phyloP scores from a whole-genome alignment of 768 basidiomycete species.

The Mycena metata region DNA sequence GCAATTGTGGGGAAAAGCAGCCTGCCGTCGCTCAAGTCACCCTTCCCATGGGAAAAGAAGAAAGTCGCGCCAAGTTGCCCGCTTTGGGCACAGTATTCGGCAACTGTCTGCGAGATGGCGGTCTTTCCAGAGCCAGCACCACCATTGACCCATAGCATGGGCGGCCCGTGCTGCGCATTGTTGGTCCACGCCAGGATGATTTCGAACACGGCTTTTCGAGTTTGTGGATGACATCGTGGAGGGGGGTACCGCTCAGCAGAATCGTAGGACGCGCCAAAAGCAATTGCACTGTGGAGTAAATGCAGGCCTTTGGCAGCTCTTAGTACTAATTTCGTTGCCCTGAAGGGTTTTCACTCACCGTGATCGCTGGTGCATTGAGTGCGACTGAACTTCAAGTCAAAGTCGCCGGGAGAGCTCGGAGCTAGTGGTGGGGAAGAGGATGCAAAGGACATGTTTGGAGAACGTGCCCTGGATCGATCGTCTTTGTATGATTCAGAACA shows the following conservation, averaged over 20 bases:
- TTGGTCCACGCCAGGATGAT: constrained; percentile 36
- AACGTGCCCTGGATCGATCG: not conserved
- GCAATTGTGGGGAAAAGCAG: constrained; percentile 36
- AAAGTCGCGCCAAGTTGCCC: constrained; percentile 39
- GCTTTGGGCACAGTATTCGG: constrained; percentile 37
- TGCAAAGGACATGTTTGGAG: not conserved
- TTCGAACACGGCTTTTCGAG: constrained; percentile 35
- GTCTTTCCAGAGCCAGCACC: constrained; percentile 28
- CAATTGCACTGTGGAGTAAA: constrained; percentile 37
- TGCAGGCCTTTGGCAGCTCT: constrained; percentile 20
- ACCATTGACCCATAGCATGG: constrained; percentile 39
- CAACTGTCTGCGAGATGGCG: constrained; percentile 32
- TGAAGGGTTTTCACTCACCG: constrained; percentile 6
- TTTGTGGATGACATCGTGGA: constrained; percentile 39
- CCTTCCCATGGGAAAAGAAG: constrained; percentile 36
- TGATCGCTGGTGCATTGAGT: constrained; percentile 27
- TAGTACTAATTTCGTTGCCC: not conserved
- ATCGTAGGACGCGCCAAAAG: constrained; percentile 37
- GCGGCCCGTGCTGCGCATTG: constrained; percentile 23
- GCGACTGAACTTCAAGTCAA: not conserved
- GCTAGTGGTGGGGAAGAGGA: constrained; percentile 1
- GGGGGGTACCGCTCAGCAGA: constrained; percentile 37
- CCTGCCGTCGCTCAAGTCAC: constrained; percentile 28
- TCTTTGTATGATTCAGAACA: constrained; percentile 19
- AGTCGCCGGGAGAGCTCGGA: constrained; percentile 1